Evolutionary conservation across 1,284 basidiomycete genomes (phyloP), one percentile per base, ranked within the genome.

Genomic region (Chondrostereum purpureum): DNA sequence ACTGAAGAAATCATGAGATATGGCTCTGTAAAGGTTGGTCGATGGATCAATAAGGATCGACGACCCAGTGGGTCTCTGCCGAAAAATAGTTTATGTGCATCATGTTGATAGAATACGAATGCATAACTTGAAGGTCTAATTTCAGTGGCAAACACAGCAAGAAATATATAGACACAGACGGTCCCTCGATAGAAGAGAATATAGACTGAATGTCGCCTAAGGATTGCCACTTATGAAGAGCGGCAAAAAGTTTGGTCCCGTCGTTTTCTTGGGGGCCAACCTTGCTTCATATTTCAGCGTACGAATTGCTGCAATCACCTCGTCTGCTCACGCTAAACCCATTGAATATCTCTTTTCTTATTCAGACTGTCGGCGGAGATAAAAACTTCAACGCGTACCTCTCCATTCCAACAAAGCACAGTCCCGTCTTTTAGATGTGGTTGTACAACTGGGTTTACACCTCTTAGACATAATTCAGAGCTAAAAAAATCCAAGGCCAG

Each of bases 41-140:
- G 65, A 48, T 86, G 79, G 16, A 90, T 63, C 1, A 98, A 69
- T 1, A 99, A 73, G 5, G 94, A 98, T 35, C 96, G 78, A 20
- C 96, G 77, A 1, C 95, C 94, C 1, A 98, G 76, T 1, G 92
- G 90, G 62, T 99, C 95, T 39, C 94, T 75, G 4, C 78, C 89
- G 59, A 89, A 94, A 63, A 80, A 86, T 2, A 97, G 53, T 24
- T 65, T 72, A 31, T 62, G 61, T 3, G 70, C 65, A 31, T 50
- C 33, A 34, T 64, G 63, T 81, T 89, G 35, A 39, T 83, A 86
- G 58, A 81, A 92, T 1, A 86, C 77, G 54, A 93, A 83, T 0
- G 90, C 91, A 61, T 92, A 92, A 42, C 90, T 93, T 53, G 3
- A 46, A 37, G 18, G 36, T 10, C 36, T 8, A 13, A 10, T 37